phyloP scores from a whole-genome alignment of 148 eudicot species.

The Amaranthus hypochondriacus region DNA sequence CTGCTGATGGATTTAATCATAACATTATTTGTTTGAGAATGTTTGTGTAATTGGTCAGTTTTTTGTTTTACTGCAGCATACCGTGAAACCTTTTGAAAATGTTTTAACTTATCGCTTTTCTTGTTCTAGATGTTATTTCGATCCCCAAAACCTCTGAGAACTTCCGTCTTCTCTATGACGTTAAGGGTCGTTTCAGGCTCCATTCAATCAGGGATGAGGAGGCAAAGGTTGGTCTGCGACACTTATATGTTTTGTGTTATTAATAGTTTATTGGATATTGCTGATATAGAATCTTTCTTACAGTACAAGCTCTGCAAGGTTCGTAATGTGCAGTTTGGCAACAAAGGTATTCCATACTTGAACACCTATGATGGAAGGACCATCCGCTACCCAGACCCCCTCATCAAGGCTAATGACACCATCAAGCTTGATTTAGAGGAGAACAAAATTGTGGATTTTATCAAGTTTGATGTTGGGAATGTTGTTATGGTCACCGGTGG shows the following conservation, averaged over 20 bases:
- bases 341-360: constrained; percentile 51
- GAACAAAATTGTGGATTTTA: constrained; percentile 44
- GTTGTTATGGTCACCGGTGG: constrained; percentile 61
- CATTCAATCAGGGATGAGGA: constrained; percentile 60
- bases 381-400: constrained; percentile 58
- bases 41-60: not conserved
- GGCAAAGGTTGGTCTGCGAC: constrained; percentile 37
- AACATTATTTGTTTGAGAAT: not conserved
- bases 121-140: constrained; percentile 47
- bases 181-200: constrained; percentile 58
- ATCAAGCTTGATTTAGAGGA: constrained; percentile 48
- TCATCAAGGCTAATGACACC: constrained; percentile 48
- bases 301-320: constrained; percentile 68
- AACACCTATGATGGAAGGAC: constrained; percentile 59
- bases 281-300: not conserved
- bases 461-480: constrained; percentile 55
- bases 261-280: not conserved
- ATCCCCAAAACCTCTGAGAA: constrained; percentile 59
- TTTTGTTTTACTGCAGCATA: not conserved
- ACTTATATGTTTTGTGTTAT: no score
- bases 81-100: no score
- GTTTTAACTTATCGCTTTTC: no score
- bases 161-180: constrained; percentile 60
- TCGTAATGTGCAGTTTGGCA: constrained; percentile 47
- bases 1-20: not conserved